Conservation (phyloP, 148 eudicot genomes). For the Beta vulgaris region DNA sequence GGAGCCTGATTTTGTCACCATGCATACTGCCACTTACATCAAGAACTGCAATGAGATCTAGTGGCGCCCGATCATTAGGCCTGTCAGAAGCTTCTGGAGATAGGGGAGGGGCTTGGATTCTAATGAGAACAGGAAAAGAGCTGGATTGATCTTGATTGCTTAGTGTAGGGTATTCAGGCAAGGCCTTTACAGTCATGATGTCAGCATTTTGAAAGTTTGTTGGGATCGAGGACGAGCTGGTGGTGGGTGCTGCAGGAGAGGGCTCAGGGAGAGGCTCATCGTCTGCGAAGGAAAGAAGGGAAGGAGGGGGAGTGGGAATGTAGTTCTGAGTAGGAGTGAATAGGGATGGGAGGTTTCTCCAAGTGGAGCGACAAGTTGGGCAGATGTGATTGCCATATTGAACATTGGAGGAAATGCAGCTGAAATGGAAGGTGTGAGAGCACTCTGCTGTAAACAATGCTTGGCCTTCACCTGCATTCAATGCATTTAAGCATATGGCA, state of each 20-base stretch:
- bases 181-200: constrained; percentile 22
- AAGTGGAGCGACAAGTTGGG: constrained; percentile 42
- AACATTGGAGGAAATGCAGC: constrained; percentile 35
- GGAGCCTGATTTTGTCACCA: constrained; percentile 35
- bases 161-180: constrained; percentile 27
- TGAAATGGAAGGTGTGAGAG: constrained; percentile 40
- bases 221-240: not conserved
- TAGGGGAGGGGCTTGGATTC: constrained; percentile 30
- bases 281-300: constrained; percentile 4
- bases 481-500: constrained; percentile 32
- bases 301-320: not conserved
- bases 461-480: constrained; percentile 35
- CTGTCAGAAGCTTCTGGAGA: constrained; percentile 27
- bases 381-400: constrained; percentile 41
- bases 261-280: constrained; percentile 27
- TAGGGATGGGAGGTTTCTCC: constrained; percentile 40
- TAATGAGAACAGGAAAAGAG: constrained; percentile 30
- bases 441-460: constrained; percentile 47
- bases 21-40: constrained; percentile 48
- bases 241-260: not conserved
- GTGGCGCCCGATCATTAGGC: constrained; percentile 31
- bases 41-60: constrained; percentile 46
- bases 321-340: not conserved
- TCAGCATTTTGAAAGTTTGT: not conserved
- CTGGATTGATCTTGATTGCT: constrained; percentile 16